These are phyloP conservation scores for Zoysia japonica DNA, from an alignment of 176 grass and related monocot species.

Conservation along the genomic window DNA sequence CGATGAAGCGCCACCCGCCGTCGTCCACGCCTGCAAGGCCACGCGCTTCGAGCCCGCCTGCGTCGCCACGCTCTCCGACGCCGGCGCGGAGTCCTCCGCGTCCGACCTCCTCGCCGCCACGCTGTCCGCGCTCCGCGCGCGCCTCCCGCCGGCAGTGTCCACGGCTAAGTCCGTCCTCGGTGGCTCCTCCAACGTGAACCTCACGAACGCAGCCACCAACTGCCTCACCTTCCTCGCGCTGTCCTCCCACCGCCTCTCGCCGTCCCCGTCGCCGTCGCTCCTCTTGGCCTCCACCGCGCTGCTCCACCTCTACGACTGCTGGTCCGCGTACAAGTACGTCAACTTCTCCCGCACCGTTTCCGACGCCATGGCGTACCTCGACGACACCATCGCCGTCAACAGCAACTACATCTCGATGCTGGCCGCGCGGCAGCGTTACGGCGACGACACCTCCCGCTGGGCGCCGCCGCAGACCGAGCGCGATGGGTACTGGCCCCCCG, in stretches of 20 bases:
- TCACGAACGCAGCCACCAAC: slow-evolving; percentile 72
- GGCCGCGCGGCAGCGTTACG: slow-evolving; percentile 70
- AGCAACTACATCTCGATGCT: slow-evolving; percentile 84
- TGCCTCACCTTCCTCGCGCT: slow-evolving; percentile 79
- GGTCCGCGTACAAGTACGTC: slow-evolving; percentile 91
- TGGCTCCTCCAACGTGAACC: slow-evolving; percentile 64
- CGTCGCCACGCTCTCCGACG: slow-evolving; percentile 60
- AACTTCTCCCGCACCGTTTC: slow-evolving; percentile 63
- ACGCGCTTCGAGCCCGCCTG: slow-evolving; percentile 64
- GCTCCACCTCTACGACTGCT: slow-evolving; percentile 95
- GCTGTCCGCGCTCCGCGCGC: slow-evolving; percentile 44
- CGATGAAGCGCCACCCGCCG: slow-evolving; percentile 31
- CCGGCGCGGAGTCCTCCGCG: slow-evolving; percentile 40
- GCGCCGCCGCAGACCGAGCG: slow-evolving; percentile 81
- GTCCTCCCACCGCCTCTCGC: slow-evolving; percentile 63
- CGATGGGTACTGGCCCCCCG: slow-evolving; percentile 79
- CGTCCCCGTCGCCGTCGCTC: slow-evolving; percentile 41
- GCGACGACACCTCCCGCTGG: slow-evolving; percentile 61
- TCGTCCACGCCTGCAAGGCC: slow-evolving; percentile 77
- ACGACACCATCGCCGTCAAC: slow-evolving; percentile 50
- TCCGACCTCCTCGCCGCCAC: slow-evolving; percentile 48
- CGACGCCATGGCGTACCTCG: slow-evolving; percentile 85
- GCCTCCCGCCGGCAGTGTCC: slow-evolving; percentile 59
- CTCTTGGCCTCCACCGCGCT: slow-evolving; percentile 62
- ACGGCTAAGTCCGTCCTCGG: slow-evolving; percentile 63